These are phyloP conservation scores for Dentipellis sp. DNA, from an alignment of 768 basidiomycete genomes.

Conservation along the genomic window DNA sequence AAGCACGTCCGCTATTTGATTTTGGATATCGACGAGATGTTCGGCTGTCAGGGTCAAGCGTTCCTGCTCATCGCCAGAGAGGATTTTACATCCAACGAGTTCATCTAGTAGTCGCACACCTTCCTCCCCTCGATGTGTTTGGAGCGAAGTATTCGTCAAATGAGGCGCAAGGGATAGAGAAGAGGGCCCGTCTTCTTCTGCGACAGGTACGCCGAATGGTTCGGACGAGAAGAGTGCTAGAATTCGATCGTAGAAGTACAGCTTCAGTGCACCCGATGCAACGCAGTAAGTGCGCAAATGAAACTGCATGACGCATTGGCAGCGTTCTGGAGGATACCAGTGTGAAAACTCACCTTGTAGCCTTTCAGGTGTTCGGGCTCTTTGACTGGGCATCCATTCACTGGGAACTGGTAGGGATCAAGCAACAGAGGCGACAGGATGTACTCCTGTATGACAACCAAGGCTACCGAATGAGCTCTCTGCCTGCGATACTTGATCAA, in stretches of 20 bases:
- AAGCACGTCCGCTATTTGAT: slow-evolving; percentile 55
- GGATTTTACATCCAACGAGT: slow-evolving; percentile 53
- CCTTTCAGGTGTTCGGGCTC: slow-evolving; percentile 28
- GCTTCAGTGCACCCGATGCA: slow-evolving; percentile 62
- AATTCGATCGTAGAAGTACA: slow-evolving; percentile 76
- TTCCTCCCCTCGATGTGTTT: slow-evolving; percentile 54
- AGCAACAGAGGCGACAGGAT: slow-evolving; percentile 67
- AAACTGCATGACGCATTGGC: slow-evolving; percentile 43
- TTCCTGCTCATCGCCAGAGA: slow-evolving; percentile 21
- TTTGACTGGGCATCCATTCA: slow-evolving; percentile 17
- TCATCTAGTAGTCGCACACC: slow-evolving; percentile 76
- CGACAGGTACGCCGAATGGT: slow-evolving; percentile 48
- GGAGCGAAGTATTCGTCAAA: slow-evolving; percentile 89
- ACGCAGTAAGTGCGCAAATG: slow-evolving; percentile 88
- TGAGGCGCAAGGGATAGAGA: slow-evolving; percentile 57
- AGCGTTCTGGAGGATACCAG: neutral
- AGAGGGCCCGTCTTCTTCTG: slow-evolving; percentile 18
- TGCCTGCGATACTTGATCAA: neutral
- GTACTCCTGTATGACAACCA: slow-evolving; percentile 60
- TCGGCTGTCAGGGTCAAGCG: slow-evolving; percentile 19
- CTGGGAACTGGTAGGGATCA: slow-evolving; percentile 45
- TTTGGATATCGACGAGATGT: slow-evolving; percentile 44
- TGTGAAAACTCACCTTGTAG: slow-evolving; percentile 42
- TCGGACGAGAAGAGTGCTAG: slow-evolving; percentile 82
- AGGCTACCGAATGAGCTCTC: slow-evolving; percentile 1